Conservation (phyloP, 371 early-diverging fungal genomes). For the Saksenaea vasiformis region DNA sequence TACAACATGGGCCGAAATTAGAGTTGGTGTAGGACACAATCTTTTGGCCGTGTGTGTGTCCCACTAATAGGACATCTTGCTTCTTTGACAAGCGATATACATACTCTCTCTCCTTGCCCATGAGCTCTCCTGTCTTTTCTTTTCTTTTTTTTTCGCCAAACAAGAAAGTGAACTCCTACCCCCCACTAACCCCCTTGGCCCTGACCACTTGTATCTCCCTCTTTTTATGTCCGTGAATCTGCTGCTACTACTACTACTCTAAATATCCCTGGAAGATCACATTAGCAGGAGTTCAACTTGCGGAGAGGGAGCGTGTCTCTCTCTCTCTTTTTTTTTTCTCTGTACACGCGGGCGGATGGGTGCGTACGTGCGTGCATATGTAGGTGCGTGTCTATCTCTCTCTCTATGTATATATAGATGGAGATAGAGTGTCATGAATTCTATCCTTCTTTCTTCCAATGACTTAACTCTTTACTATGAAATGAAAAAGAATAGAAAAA, state of each 20-base stretch:
- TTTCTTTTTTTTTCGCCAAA: background rate
- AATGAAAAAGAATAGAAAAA: too few species aligned
- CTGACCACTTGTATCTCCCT: background rate
- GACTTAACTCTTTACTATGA: too few species aligned
- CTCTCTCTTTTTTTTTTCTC: too few species aligned
- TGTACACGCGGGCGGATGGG: background rate
- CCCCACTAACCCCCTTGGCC: background rate
- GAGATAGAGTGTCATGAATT: constrained; percentile 7
- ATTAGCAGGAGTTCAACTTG: background rate
- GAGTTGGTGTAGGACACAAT: too few species aligned
- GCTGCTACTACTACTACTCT: too few species aligned
- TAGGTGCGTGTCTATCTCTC: background rate
- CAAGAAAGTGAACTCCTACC: background rate
- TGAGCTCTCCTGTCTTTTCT: background rate
- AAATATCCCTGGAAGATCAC: constrained; percentile 1
- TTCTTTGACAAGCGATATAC: constrained; percentile 2
- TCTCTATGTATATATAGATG: background rate
- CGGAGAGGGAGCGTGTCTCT: background rate
- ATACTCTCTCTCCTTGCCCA: background rate
- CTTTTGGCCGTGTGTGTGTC: background rate
- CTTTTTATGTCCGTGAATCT: background rate
- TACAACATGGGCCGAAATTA: too few species aligned
- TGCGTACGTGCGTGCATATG: background rate
- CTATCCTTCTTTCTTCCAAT: constrained; percentile 31
- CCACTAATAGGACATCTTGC: background rate